Evolutionary conservation across 768 basidiomycete genomes (phyloP).

Genomic region (Panaeolus papilionaceus): DNA sequence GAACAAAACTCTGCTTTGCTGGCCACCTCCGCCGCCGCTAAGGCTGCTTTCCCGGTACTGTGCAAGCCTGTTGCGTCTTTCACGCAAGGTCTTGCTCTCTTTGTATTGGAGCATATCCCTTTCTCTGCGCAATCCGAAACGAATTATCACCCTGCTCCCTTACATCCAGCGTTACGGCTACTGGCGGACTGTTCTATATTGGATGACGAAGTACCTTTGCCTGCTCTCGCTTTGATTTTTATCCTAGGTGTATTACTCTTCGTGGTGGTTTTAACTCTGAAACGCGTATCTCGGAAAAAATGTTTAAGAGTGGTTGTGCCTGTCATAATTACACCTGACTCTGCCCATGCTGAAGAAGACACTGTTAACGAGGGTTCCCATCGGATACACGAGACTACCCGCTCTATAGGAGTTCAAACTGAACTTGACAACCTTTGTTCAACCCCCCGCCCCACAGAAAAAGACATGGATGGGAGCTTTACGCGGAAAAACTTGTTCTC

Average conservation of each 20-base stretch:
- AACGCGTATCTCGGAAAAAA: slow-evolving; percentile 6
- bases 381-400: background rate
- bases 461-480: background rate
- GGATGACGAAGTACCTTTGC: slow-evolving; percentile 1
- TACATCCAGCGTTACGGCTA: background rate
- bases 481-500: background rate
- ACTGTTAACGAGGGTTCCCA: background rate
- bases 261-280: background rate
- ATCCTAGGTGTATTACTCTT: background rate
- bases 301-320: background rate
- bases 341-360: background rate
- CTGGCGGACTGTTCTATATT: slow-evolving; percentile 9
- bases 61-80: slow-evolving; percentile 8
- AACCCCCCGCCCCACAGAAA: background rate
- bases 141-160: background rate
- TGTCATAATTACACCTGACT: background rate
- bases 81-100: slow-evolving; percentile 6
- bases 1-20: slow-evolving; percentile 1
- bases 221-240: slow-evolving; percentile 6
- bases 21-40: slow-evolving; percentile 3
- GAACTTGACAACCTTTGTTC: background rate
- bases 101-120: slow-evolving; percentile 3
- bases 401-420: slow-evolving; percentile 1
- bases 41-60: slow-evolving; percentile 6
- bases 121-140: background rate